A percentile compares a stretch with the other conserved stretches of the same genome.
Evolutionary conservation across 2,329 filamentous ascomycete genomes (phyloP).

Genomic region (Aspergillus sp.): DNA sequence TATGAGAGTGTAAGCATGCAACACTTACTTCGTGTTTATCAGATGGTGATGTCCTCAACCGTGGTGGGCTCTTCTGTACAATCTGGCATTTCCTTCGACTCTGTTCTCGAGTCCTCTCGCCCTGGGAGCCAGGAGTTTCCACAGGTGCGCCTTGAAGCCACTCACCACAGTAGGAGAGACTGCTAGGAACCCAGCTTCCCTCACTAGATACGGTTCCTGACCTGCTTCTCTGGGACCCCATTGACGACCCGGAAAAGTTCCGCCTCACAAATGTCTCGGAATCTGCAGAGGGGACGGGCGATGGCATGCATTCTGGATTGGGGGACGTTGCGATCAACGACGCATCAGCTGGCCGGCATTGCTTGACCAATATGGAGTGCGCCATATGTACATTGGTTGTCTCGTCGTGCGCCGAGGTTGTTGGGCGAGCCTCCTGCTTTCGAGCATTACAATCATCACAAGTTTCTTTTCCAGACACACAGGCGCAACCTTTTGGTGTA

Average conservation of each 20-base stretch:
- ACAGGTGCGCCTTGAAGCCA: constrained; percentile 41
- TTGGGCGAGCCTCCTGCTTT: constrained; percentile 13
- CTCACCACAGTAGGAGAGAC: constrained; percentile 39
- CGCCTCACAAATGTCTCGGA: constrained; percentile 13
- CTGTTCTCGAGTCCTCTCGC: constrained; percentile 28
- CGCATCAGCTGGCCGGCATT: constrained; percentile 25
- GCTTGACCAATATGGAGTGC: constrained; percentile 34
- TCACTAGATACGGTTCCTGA: constrained; percentile 40
- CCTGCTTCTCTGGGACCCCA: constrained; percentile 31
- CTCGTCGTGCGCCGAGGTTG: constrained; percentile 14
- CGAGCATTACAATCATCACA: constrained; percentile 23
- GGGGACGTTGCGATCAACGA: constrained; percentile 14
- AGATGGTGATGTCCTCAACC: constrained; percentile 20
- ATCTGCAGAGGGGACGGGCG: constrained; percentile 17
- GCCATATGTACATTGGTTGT: constrained; percentile 36
- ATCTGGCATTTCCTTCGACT: constrained; percentile 41
- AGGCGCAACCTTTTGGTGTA: constrained; percentile 12
- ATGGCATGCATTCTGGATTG: constrained; percentile 14
- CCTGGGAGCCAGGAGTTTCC: constrained; percentile 29
- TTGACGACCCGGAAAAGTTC: constrained; percentile 23
- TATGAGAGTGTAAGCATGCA: too few relatives aligned
- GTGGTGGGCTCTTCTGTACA: constrained; percentile 36
- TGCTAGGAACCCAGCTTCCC: constrained; percentile 40
- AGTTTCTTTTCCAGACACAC: constrained; percentile 3
- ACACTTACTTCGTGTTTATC: constrained; percentile 30